A percentile compares a stretch with the other conserved stretches of the same genome.
These are phyloP conservation scores for Oryza nivara DNA, from an alignment of 176 grass and related monocot species.

Conservation along the genomic window DNA sequence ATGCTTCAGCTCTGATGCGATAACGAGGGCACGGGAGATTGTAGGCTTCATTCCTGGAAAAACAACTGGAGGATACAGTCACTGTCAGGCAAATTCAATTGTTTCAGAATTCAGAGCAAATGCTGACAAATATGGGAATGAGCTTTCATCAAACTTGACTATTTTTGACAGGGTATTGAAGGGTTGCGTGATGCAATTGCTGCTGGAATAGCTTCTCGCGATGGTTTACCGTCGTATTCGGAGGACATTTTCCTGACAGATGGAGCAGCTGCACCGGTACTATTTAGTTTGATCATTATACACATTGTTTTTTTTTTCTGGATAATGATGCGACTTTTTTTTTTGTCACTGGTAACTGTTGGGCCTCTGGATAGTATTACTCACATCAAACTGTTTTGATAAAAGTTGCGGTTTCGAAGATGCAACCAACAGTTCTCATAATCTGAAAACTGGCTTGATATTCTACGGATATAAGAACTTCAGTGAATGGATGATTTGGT, in stretches of 20 bases:
- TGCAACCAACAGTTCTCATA: neutral
- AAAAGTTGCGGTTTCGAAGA: neutral
- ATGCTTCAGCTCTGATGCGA: constrained; percentile 56
- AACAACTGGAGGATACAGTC: constrained; percentile 76
- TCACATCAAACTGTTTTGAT: neutral
- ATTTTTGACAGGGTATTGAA: constrained; percentile 57
- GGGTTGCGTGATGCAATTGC: constrained; percentile 66
- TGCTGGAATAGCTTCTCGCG: constrained; percentile 59
- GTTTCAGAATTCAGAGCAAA: neutral
- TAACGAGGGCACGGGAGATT: constrained; percentile 59
- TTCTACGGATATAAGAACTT: neutral
- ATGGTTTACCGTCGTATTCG: constrained; percentile 56
- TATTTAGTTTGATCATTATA: constrained; percentile 8
- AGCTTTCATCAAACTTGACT: constrained; percentile 16
- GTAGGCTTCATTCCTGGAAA: constrained; percentile 62
- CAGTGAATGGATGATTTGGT: neutral
- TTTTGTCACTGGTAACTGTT: neutral
- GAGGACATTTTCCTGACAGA: constrained; percentile 87
- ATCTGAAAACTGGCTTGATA: neutral
- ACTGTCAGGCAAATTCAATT: constrained; percentile 63
- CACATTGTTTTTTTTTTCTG: neutral
- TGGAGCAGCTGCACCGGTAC: constrained; percentile 66
- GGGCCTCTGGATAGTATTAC: neutral
- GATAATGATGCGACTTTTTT: neutral
- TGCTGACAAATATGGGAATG: constrained; percentile 8